These are phyloP conservation scores for Paralagenidium karlingii DNA, from an alignment of 352 stramenopile species.

Conservation along the genomic window DNA sequence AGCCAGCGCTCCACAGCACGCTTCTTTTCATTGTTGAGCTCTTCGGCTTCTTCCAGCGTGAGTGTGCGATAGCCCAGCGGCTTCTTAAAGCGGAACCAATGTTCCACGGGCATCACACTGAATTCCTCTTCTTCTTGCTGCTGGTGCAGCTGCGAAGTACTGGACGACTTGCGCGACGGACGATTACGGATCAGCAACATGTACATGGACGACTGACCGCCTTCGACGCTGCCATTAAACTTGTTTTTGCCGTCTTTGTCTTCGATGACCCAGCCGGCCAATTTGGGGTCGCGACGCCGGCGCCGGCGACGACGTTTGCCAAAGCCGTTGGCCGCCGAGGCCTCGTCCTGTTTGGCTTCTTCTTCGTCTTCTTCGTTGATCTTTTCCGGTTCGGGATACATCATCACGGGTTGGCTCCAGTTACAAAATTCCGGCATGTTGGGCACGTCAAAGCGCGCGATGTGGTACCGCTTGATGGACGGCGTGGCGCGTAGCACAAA, in stretches of 20 bases:
- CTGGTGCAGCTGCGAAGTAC: too few species aligned
- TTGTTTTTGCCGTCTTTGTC: slow-evolving; percentile 74
- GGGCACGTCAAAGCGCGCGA: slow-evolving; percentile 68
- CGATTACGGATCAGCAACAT: slow-evolving; percentile 80
- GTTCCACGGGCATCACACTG: slow-evolving; percentile 74
- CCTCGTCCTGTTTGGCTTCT: slow-evolving; percentile 44
- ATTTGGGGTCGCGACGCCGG: slow-evolving; percentile 62
- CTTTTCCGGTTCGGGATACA: slow-evolving; percentile 76
- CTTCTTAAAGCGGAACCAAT: slow-evolving; percentile 87
- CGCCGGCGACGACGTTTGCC: slow-evolving; percentile 62
- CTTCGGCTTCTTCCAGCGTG: slow-evolving; percentile 72
- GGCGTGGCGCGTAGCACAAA: slow-evolving; percentile 68
- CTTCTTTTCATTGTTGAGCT: slow-evolving; percentile 85
- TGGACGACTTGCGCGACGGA: too few species aligned
- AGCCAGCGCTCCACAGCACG: slow-evolving; percentile 77
- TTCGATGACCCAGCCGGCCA: slow-evolving; percentile 74
- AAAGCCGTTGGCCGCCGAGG: slow-evolving; percentile 56
- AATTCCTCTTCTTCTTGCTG: slow-evolving; percentile 62
- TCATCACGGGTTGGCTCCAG: slow-evolving; percentile 72
- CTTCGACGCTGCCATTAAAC: slow-evolving; percentile 72
- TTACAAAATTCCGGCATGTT: slow-evolving; percentile 38
- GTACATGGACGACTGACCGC: slow-evolving; percentile 73
- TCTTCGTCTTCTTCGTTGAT: slow-evolving; percentile 66
- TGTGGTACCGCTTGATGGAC: slow-evolving; percentile 83
- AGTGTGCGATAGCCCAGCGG: slow-evolving; percentile 73